These are phyloP conservation scores for Trichoderma sp. DNA, from an alignment of 2,329 filamentous ascomycete genomes.

Conservation along the genomic window DNA sequence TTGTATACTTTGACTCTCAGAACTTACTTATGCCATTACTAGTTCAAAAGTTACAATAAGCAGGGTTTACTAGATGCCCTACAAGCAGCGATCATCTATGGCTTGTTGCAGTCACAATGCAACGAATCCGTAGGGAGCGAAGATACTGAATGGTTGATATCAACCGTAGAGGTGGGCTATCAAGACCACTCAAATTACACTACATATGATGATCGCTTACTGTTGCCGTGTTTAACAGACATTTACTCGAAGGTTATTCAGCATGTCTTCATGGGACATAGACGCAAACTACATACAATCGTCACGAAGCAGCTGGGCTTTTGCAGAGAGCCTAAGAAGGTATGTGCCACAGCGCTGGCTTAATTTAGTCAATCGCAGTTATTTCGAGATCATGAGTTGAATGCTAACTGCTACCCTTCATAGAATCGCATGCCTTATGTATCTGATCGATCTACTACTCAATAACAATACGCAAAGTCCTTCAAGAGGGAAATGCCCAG, in stretches of 20 bases:
- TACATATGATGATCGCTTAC: not conserved
- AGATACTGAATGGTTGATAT: not conserved
- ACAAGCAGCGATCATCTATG: not conserved
- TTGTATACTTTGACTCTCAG: not conserved
- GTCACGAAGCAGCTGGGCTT: not conserved
- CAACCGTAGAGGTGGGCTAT: not conserved
- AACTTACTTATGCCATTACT: not conserved
- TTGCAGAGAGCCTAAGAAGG: not conserved
- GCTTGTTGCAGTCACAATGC: not conserved
- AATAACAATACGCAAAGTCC: not conserved
- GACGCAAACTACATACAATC: not conserved
- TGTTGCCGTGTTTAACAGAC: not conserved
- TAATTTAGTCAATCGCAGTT: not conserved
- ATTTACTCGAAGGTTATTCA: not conserved
- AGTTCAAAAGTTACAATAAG: not conserved
- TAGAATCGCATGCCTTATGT: not conserved
- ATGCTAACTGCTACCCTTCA: not conserved
- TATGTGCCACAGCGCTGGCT: not conserved
- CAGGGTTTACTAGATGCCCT: not conserved
- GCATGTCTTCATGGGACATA: not conserved
- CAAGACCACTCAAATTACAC: not conserved
- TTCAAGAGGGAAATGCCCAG: slow-evolving; percentile 2
- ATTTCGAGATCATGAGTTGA: not conserved
- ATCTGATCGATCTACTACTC: not conserved
- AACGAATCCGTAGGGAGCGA: not conserved